phyloP scores from a whole-genome alignment of 257 asterid species.

The Rhazya stricta region DNA sequence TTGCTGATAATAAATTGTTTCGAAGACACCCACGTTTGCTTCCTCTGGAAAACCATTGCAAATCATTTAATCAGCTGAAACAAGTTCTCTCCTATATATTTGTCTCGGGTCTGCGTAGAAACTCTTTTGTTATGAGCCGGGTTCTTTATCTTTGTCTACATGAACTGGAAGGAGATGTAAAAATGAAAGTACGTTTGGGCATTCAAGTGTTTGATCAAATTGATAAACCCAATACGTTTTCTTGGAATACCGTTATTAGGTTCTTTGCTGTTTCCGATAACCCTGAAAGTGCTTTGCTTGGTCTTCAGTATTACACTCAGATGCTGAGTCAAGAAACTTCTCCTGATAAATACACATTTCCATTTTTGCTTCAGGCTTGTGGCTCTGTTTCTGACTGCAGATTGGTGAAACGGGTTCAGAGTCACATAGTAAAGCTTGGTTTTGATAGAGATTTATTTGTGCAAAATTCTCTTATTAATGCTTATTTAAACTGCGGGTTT shows the following conservation, averaged over 20 bases:
- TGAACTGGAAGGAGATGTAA: conserved; percentile 18
- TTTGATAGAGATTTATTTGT: conserved; percentile 8
- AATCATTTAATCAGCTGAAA: conserved; percentile 26
- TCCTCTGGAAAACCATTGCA: conserved; percentile 28
- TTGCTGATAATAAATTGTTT: conserved; percentile 38
- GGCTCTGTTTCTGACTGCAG: conserved; percentile 17
- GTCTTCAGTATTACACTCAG: conserved; percentile 8
- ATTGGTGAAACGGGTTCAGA: conserved; percentile 5
- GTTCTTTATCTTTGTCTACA: conserved; percentile 31
- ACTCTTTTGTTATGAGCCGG: conserved; percentile 46
- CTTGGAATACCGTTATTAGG: conserved; percentile 55
- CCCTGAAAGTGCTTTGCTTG: conserved; percentile 11
- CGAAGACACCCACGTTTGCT: conserved; percentile 44
- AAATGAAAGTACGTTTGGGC: conserved; percentile 27
- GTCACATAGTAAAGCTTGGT: conserved; percentile 2
- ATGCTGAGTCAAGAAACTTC: conserved; percentile 25
- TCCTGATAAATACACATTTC: conserved; percentile 45
- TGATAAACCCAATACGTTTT: conserved; percentile 36
- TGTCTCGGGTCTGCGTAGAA: conserved; percentile 47
- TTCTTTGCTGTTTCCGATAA: conserved; percentile 26
- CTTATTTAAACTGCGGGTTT: neutral
- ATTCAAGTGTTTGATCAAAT: conserved; percentile 30
- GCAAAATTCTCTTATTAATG: conserved; percentile 3
- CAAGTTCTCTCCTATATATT: conserved; percentile 31
- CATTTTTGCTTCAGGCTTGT: conserved; percentile 46